Conservation (phyloP, 768 basidiomycete species). For the Grammothele lineata region DNA sequence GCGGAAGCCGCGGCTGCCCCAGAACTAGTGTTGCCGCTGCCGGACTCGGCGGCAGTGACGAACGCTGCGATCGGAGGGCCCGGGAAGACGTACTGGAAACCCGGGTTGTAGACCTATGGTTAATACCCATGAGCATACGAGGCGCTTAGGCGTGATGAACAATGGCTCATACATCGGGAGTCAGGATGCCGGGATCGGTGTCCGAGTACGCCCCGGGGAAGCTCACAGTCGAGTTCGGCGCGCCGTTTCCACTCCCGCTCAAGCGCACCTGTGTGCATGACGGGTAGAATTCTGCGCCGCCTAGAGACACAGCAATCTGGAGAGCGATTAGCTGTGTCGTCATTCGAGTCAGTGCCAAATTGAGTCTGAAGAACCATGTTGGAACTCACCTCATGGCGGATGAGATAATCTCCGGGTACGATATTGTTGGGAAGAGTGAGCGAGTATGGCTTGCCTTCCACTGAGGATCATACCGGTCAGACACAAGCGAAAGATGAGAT, state of each 20-base stretch:
- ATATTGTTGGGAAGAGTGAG: constrained; percentile 38
- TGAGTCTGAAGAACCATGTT: too few relatives aligned
- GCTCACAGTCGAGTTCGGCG: constrained; percentile 45
- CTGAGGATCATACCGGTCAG: too few relatives aligned
- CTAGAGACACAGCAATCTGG: constrained; percentile 24
- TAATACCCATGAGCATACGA: too few relatives aligned
- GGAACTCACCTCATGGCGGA: constrained; percentile 72
- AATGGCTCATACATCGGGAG: constrained; percentile 26
- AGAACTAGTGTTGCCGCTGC: not conserved
- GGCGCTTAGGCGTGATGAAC: not conserved
- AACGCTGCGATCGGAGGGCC: constrained; percentile 19
- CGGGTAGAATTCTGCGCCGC: constrained; percentile 75
- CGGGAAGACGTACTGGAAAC: constrained; percentile 20
- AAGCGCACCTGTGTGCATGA: constrained; percentile 57
- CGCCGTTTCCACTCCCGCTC: constrained; percentile 48
- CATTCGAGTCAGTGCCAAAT: not conserved
- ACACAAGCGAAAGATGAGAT: too few relatives aligned
- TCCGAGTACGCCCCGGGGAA: constrained; percentile 75
- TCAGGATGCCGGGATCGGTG: constrained; percentile 67
- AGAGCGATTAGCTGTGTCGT: constrained; percentile 26
- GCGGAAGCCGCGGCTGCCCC: not conserved
- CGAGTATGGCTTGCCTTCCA: constrained; percentile 18
- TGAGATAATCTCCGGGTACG: constrained; percentile 65
- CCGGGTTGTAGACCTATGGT: constrained; percentile 18
- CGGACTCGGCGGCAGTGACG: not conserved